Conservation (phyloP, 345 rosid genomes). For the Kandelia obovata region DNA sequence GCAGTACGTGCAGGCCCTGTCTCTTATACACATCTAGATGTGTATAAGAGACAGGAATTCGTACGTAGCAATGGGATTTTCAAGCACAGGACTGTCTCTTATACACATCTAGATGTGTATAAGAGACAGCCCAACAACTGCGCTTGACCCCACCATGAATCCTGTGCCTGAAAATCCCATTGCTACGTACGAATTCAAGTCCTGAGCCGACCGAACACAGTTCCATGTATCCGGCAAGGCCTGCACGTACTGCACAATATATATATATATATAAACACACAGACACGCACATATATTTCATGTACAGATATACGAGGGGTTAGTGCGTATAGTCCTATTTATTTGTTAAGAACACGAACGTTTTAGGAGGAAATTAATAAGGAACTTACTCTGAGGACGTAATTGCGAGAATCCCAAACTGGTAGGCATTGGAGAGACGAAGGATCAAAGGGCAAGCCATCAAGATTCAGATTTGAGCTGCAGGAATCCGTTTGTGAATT, state of each 20-base stretch:
- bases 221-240: slow-evolving; percentile 50
- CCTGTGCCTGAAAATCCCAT: slow-evolving; percentile 71
- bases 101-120: too few relatives aligned
- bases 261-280: not conserved
- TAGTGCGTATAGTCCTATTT: too few relatives aligned
- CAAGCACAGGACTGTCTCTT: slow-evolving; percentile 47
- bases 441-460: slow-evolving; percentile 31
- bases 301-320: not conserved
- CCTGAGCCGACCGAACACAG: slow-evolving; percentile 66
- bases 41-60: too few relatives aligned
- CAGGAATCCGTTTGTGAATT: slow-evolving; percentile 33
- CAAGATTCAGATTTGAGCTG: slow-evolving; percentile 34
- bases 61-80: slow-evolving; percentile 71
- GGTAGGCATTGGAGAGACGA: slow-evolving; percentile 48
- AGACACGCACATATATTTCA: not conserved
- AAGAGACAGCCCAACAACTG: too few relatives aligned
- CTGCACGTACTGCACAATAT: slow-evolving; percentile 42
- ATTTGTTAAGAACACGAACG: too few relatives aligned
- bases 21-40: too few relatives aligned
- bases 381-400: slow-evolving; percentile 64
- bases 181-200: slow-evolving; percentile 41
- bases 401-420: slow-evolving; percentile 43
- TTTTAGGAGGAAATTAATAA: not conserved
- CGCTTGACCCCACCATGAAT: slow-evolving; percentile 67
- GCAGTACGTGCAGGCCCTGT: slow-evolving; percentile 44